Evolutionary conservation across 345 rosid genomes (phyloP).

Genomic region (Kandelia obovata): DNA sequence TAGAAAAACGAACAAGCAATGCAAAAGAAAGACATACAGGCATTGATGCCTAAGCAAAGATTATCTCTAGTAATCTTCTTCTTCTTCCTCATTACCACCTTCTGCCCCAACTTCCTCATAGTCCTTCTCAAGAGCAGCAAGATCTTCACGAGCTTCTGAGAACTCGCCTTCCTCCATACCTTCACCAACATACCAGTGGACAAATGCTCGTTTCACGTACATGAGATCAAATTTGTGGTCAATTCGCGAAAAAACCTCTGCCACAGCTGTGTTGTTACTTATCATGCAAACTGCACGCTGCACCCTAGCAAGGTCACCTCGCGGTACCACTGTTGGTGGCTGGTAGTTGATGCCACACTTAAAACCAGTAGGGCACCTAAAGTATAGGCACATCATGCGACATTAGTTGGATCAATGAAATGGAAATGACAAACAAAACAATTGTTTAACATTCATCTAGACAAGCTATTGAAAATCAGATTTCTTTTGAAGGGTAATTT

Average conservation of each 20-base stretch:
- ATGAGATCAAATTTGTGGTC: slow-evolving; percentile 6
- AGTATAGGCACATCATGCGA: not conserved
- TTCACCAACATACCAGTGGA: slow-evolving; percentile 4
- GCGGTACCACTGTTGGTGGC: slow-evolving; percentile 1
- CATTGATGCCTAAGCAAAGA: slow-evolving; percentile 6
- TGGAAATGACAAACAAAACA: not conserved
- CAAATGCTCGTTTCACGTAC: not conserved
- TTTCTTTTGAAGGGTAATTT: not conserved
- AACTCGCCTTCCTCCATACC: slow-evolving; percentile 5
- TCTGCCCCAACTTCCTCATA: slow-evolving; percentile 5
- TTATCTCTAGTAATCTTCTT: not conserved
- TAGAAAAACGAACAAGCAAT: slow-evolving; percentile 11
- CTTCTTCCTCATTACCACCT: not conserved
- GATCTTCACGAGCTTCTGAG: slow-evolving; percentile 3
- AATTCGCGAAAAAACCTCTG: slow-evolving; percentile 1
- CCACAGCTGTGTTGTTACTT: not conserved
- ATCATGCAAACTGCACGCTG: not conserved
- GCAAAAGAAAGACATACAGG: slow-evolving; percentile 6
- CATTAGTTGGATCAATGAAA: not conserved
- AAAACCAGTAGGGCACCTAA: slow-evolving; percentile 33
- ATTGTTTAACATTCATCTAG: not conserved
- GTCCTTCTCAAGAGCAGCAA: not conserved
- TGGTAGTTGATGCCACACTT: slow-evolving; percentile 6
- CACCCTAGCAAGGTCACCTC: not conserved
- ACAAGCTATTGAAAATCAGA: not conserved